A percentile compares a stretch with the other conserved stretches of the same genome.
These are phyloP conservation scores for Cryptococcus deneoformans DNA, from an alignment of 1,284 basidiomycete genomes.

Conservation along the genomic window DNA sequence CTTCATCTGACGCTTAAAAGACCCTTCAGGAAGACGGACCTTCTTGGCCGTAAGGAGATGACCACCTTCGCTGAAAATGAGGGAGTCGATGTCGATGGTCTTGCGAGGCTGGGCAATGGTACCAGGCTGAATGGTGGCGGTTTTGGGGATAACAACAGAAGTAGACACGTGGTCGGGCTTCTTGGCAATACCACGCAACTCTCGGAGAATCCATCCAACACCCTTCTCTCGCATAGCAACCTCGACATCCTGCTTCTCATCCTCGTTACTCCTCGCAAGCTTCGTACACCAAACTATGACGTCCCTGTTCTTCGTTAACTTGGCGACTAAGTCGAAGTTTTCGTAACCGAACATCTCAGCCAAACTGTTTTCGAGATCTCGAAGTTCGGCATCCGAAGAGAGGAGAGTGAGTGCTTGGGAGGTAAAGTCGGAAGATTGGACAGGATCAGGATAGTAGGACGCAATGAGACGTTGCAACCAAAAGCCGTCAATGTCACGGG, in stretches of 20 bases:
- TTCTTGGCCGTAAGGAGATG: slow-evolving; percentile 99
- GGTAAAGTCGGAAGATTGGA: slow-evolving; percentile 91
- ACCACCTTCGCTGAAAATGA: slow-evolving; percentile 94
- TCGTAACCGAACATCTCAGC: slow-evolving; percentile 98
- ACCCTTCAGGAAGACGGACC: slow-evolving; percentile 94
- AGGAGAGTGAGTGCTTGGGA: slow-evolving; percentile 80
- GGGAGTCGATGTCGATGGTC: slow-evolving; percentile 85
- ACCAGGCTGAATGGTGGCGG: slow-evolving; percentile 84
- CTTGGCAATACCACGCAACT: slow-evolving; percentile 72
- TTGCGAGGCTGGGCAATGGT: slow-evolving; percentile 82
- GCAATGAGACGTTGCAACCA: slow-evolving; percentile 96
- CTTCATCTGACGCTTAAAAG: slow-evolving; percentile 94
- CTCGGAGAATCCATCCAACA: slow-evolving; percentile 91
- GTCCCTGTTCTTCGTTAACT: slow-evolving; percentile 93
- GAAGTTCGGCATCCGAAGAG: slow-evolving; percentile 80
- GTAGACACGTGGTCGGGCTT: slow-evolving; percentile 20
- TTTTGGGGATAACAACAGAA: slow-evolving; percentile 62
- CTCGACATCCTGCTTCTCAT: slow-evolving; percentile 90
- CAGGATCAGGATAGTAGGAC: slow-evolving; percentile 86
- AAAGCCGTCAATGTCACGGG: slow-evolving; percentile 92
- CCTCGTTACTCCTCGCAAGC: slow-evolving; percentile 82
- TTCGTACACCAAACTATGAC: slow-evolving; percentile 98
- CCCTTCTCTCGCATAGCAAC: slow-evolving; percentile 99
- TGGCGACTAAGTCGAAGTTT: slow-evolving; percentile 83
- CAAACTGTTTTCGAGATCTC: slow-evolving; percentile 94